Evolutionary conservation across 2,329 filamentous ascomycete species (phyloP), one percentile per base, ranked within the genome.

Genomic region (Fusarium redolens): DNA sequence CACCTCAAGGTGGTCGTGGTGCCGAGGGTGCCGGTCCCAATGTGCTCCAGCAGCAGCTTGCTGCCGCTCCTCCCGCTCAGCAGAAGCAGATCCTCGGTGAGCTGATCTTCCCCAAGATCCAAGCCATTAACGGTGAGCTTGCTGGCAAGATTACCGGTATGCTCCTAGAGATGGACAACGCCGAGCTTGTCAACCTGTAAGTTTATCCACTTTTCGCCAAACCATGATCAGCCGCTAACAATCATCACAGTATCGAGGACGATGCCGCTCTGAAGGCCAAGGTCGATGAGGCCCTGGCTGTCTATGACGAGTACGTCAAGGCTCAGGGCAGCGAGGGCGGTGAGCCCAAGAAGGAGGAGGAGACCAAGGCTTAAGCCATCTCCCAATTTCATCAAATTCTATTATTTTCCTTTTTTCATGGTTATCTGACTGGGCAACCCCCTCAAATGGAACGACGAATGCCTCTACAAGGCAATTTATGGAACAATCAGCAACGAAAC

Each of bases 131-230:
- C 87, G 93, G 95, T 68, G 95, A 98, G 79, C 89, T 99, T 80
- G 96, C 96, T 72, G 96, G 96, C 82, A 99, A 99, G 92, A 98
- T 99, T 84, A 99, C 96, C 71, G 96, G 96, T 86, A 99, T 99
- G 96, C 92, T 99, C 79, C 86, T 99, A 79, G 96, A 99, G 90
- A 99, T 99, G 96, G 96, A 98, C 80, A 98, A 98, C 85, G 83
- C 88, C 65, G 96, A 99, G 87, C 88, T 99, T 78, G 89, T 99
- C 81, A 94, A 93, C 85, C 90, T 99, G 94, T 97, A 92, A 93
- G 95, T 93, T 37, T 17, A 31, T 11, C 6, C 14, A 28, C 37
- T 54, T 35, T 51, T 18, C 35, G 35, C 68, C 48, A 62, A 55
- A 13, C 58, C 54, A 65, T 74, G 65, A 80, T 31, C 48, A 77